Conservation (phyloP, 2,329 filamentous ascomycete genomes). For the Sporothrix schenckii region DNA sequence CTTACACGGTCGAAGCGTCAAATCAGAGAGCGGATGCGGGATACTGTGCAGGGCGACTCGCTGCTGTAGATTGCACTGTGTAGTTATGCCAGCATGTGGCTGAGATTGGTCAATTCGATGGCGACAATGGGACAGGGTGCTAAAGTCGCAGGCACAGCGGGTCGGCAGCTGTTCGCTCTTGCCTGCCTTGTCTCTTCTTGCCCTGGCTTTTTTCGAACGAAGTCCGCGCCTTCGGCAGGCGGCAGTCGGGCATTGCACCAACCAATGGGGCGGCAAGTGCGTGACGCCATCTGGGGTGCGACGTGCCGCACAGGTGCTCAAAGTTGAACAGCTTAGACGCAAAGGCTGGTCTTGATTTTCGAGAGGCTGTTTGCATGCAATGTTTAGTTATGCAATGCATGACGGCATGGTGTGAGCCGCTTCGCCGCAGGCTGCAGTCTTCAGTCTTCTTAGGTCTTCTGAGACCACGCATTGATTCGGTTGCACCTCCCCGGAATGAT, state of each 20-base stretch:
- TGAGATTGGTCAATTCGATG: not conserved
- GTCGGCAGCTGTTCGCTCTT: conserved; percentile 1
- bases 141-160: not conserved
- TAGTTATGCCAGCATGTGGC: not conserved
- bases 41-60: no score
- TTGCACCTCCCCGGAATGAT: not conserved
- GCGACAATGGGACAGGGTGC: not conserved
- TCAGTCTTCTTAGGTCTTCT: not conserved
- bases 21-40: not conserved
- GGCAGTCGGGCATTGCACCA: conserved; percentile 24
- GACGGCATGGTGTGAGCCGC: not conserved
- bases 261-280: conserved; percentile 21
- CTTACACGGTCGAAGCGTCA: not conserved
- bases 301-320: not conserved
- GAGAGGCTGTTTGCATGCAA: not conserved
- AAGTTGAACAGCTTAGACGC: not conserved
- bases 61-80: not conserved
- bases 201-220: not conserved
- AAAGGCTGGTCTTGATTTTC: not conserved
- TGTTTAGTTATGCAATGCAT: not conserved
- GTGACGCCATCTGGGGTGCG: conserved; percentile 24
- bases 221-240: conserved; percentile 2
- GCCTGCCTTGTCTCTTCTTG: not conserved
- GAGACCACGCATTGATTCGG: not conserved
- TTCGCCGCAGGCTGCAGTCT: not conserved